Evolutionary conservation across 2,329 filamentous ascomycete species (phyloP), one percentile per base, ranked within the genome.

Genomic region (Aspergillus calidoustus): DNA sequence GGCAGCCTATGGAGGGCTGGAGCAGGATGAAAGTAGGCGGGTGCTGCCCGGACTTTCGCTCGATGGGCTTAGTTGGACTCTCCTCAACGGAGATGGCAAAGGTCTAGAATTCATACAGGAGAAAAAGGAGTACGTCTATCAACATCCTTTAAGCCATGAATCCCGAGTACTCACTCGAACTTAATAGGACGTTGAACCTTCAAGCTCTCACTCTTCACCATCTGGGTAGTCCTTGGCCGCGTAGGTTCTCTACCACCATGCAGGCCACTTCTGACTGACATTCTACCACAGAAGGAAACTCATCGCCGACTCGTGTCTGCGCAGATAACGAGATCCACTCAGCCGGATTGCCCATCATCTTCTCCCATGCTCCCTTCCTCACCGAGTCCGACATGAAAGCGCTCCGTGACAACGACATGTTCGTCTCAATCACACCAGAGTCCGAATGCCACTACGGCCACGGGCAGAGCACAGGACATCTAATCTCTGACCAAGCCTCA

Each of bases 371-470:
- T 0, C 76, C 74, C 15, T 83, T 77, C 70, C 69, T 85, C 19
- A 80, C 79, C 0, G 68, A 76, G 0, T 60, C 64, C 0, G 79
- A 81, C 15, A 74, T 75, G 0, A 57, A 71, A 1, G 74, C 84
- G 0, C 77, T 87, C 0, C 81, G 82, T 11, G 62, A 71, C 0
- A 79, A 79, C 2, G 82, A 87, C 71, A 80, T 86, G 54, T 82
- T 83, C 72, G 72, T 87, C 47, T 84, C 83, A 55, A 84, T 84
- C 61, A 87, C 86, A 0, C 84, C 84, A 1, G 86, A 88, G 67
- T 85, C 83, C 0, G 85, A 87, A 66, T 82, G 85, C 77, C 83
- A 86, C 69, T 87, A 82, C 70, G 85, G 85, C n/a, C 83, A 85
- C 66, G 76, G 73, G 0, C 82, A 87, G 60, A 76, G 78, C 1